These are phyloP conservation scores for Cyberlindnera americana DNA, from an alignment of 805 yeast species.

Conservation along the genomic window DNA sequence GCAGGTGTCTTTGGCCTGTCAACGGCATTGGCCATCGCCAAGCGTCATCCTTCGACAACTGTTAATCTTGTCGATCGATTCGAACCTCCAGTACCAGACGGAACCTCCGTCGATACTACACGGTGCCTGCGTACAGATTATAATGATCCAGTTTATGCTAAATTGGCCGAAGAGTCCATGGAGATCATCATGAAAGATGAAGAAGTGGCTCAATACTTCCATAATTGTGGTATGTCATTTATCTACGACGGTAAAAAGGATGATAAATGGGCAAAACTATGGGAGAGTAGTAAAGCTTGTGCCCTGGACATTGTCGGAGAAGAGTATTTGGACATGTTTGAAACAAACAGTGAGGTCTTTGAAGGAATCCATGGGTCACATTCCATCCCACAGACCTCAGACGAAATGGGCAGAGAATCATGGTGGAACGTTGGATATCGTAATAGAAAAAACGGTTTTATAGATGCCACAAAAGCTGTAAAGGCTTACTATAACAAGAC, in stretches of 20 bases:
- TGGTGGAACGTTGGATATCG: conserved; percentile 18
- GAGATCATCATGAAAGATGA: conserved; percentile 11
- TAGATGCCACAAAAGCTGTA: conserved; percentile 15
- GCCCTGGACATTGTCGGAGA: conserved; percentile 1
- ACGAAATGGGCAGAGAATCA: conserved; percentile 20
- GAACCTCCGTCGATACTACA: conserved; percentile 18
- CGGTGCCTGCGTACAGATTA: conserved; percentile 17
- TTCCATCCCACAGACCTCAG: background rate
- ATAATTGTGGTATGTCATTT: conserved; percentile 17
- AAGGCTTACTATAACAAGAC: conserved; percentile 16
- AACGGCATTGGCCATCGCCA: conserved; percentile 31
- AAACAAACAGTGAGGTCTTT: conserved; percentile 3
- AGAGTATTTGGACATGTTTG: conserved; percentile 1
- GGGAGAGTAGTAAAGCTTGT: conserved; percentile 1
- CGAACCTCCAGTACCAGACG: conserved; percentile 20
- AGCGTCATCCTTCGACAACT: conserved; percentile 10
- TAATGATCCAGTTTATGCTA: conserved; percentile 9
- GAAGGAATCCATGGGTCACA: conserved; percentile 7
- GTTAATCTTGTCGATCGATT: conserved; percentile 16
- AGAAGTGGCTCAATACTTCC: conserved; percentile 11
- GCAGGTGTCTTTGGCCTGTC: conserved; percentile 49
- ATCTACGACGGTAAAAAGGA: conserved; percentile 9
- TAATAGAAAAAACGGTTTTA: conserved; percentile 13
- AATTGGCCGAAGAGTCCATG: conserved; percentile 12
- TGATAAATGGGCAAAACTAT: conserved; percentile 8